Conservation (phyloP, 2,329 filamentous ascomycete genomes). For the Colletotrichum musae region DNA sequence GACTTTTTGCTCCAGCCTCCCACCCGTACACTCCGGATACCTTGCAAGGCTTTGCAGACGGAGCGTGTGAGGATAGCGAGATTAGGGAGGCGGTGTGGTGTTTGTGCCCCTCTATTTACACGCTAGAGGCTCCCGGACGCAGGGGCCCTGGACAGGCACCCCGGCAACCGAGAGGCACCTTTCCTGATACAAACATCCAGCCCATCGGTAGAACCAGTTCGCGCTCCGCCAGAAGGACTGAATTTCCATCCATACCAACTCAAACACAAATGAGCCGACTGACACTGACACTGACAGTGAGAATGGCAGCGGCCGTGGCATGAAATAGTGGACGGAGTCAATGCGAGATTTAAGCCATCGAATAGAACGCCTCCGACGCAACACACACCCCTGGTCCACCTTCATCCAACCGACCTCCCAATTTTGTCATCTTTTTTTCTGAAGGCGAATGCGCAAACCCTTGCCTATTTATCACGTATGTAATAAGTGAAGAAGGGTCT, state of each 20-base stretch:
- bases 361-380: not conserved
- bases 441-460: too few species aligned
- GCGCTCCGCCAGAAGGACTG: slow-evolving; percentile 11
- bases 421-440: not conserved
- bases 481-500: too few species aligned
- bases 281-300: not conserved
- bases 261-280: not conserved
- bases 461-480: too few species aligned
- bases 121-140: not conserved
- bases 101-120: slow-evolving; percentile 23
- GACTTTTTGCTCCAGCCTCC: too few species aligned
- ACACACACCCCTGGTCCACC: not conserved
- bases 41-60: not conserved
- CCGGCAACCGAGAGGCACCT: slow-evolving; percentile 18
- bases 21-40: not conserved
- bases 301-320: not conserved
- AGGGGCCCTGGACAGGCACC: slow-evolving; percentile 9
- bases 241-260: not conserved
- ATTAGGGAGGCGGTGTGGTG: slow-evolving; percentile 24
- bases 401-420: not conserved
- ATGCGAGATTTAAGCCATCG: not conserved
- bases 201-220: not conserved
- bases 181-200: not conserved
- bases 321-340: not conserved
- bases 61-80: not conserved